These are phyloP conservation scores for Aspergillus leporis DNA, from an alignment of 495 filamentous ascomycete genomes.

Conservation along the genomic window DNA sequence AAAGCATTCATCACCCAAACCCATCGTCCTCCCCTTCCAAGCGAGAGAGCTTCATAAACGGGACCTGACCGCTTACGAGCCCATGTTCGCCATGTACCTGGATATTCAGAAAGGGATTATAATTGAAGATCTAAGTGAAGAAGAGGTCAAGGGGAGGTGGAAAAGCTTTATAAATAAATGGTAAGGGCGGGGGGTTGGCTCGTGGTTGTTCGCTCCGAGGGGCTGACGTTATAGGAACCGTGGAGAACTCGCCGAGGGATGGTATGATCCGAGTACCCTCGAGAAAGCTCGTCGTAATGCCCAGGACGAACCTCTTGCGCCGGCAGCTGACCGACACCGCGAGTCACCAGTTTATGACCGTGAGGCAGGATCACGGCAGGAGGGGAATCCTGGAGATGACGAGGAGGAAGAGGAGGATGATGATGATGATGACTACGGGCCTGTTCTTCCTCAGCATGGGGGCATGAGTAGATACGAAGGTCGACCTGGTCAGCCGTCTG, in stretches of 20 bases:
- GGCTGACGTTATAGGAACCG: constrained; percentile 66
- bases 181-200: constrained; percentile 49
- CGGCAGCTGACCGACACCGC: constrained; percentile 8
- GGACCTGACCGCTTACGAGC: constrained; percentile 61
- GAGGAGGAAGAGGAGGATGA: constrained; percentile 30
- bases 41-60: constrained; percentile 63
- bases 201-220: background rate
- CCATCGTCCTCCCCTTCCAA: constrained; percentile 61
- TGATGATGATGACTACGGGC: constrained; percentile 72
- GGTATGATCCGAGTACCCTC: constrained; percentile 79
- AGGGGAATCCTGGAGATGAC: constrained; percentile 12
- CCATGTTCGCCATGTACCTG: constrained; percentile 83
- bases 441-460: constrained; percentile 55
- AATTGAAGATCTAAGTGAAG: constrained; percentile 62
- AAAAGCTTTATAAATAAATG: constrained; percentile 91
- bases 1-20: constrained; percentile 20
- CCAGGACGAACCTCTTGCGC: constrained; percentile 9
- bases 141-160: constrained; percentile 81
- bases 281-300: constrained; percentile 45
- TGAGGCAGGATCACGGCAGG: background rate
- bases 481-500: constrained; percentile 38
- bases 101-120: constrained; percentile 81
- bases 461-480: constrained; percentile 12
- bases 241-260: constrained; percentile 87
- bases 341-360: constrained; percentile 30